Evolutionary conservation across 2,329 filamentous ascomycete genomes (phyloP).

Genomic region (Sclerotinia borealis): DNA sequence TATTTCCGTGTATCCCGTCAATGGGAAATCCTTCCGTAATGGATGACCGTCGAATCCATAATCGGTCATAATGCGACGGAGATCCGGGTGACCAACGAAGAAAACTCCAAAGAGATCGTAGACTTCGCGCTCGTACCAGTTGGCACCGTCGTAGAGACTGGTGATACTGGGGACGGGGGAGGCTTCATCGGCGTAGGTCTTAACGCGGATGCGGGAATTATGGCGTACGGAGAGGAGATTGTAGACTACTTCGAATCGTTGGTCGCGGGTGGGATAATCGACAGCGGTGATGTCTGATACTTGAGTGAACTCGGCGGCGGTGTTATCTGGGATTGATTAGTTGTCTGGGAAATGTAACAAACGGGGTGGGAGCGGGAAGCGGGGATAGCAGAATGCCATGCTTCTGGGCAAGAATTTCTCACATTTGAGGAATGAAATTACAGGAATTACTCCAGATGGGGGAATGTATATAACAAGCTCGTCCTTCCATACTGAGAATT

Average conservation of each 20-base stretch:
- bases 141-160: conserved; percentile 83
- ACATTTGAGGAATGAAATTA: conserved; percentile 88
- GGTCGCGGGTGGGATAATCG: conserved; percentile 90
- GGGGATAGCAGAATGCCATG: neutral
- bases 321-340: conserved; percentile 61
- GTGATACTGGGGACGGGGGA: conserved; percentile 87
- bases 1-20: conserved; percentile 97
- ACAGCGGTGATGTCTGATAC: conserved; percentile 88
- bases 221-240: conserved; percentile 93
- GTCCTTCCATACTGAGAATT: conserved; percentile 99
- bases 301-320: conserved; percentile 92
- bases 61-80: conserved; percentile 97
- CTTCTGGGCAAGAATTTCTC: conserved; percentile 2
- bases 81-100: conserved; percentile 90
- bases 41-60: conserved; percentile 99
- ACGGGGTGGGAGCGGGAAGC: neutral
- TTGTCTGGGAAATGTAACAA: neutral
- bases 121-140: conserved; percentile 98
- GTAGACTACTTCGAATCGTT: conserved; percentile 97
- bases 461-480: conserved; percentile 92
- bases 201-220: conserved; percentile 94
- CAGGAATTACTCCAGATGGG: conserved; percentile 80
- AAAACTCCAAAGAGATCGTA: conserved; percentile 98
- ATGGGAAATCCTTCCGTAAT: conserved; percentile 92
- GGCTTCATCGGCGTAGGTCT: conserved; percentile 97